Evolutionary conservation across 1,139 yeast genomes (phyloP).

Genomic region (Saccharomyces hybrid): DNA sequence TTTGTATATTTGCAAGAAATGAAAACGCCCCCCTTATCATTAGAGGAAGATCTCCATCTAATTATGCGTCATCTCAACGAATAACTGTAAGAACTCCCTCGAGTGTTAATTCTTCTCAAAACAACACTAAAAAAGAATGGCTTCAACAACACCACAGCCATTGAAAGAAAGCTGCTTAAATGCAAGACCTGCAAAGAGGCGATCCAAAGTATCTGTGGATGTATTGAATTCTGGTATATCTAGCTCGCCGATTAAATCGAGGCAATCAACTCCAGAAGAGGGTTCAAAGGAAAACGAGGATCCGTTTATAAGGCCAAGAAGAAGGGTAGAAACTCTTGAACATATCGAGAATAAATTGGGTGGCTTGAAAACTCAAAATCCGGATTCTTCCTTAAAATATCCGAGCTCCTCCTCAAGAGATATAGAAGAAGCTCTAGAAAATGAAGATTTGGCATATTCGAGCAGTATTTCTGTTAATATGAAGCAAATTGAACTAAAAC

Average conservation of each 20-base stretch:
- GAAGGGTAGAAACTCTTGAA: constrained; percentile 17
- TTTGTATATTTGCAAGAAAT: constrained; percentile 34
- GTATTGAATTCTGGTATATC: not conserved
- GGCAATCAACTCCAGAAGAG: not conserved
- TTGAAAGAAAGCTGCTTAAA: constrained; percentile 3
- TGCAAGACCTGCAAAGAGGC: constrained; percentile 17
- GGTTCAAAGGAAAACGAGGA: constrained; percentile 1
- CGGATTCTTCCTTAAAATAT: not conserved
- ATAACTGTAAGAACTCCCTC: constrained; percentile 6
- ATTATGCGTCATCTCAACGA: constrained; percentile 34
- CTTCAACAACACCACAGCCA: not conserved
- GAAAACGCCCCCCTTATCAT: constrained; percentile 60
- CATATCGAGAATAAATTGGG: constrained; percentile 15
- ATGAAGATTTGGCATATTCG: constrained; percentile 3
- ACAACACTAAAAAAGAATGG: constrained; percentile 1
- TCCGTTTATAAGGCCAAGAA: constrained; percentile 1
- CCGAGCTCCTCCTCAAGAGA: constrained; percentile 2
- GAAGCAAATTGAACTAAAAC: constrained; percentile 20
- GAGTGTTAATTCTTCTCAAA: constrained; percentile 3
- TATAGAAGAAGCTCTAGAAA: not conserved
- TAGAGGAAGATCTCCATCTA: constrained; percentile 63
- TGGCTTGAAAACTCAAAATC: not conserved
- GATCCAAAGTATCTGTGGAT: constrained; percentile 8
- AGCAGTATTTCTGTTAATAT: constrained; percentile 17
- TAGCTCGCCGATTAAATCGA: not conserved